A percentile compares a stretch with the other conserved stretches of the same genome.
These are phyloP conservation scores for Musa schizocarpa DNA, from an alignment of 176 grass and related monocot genomes.

Conservation along the genomic window DNA sequence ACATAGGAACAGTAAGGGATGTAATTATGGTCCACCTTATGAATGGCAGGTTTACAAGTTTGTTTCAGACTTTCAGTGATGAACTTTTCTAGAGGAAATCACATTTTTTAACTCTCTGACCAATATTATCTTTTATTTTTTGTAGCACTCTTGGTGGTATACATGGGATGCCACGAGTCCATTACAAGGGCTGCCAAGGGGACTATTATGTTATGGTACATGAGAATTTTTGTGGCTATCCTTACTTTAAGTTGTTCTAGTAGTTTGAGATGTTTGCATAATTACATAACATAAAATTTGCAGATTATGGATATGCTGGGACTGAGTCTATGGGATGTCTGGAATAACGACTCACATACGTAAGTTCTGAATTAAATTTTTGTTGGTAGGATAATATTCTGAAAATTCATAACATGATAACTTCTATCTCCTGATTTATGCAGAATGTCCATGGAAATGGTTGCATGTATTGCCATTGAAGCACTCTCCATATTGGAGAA, in stretches of 20 bases:
- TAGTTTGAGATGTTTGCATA: constrained; percentile 7
- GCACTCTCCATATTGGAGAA: constrained; percentile 95
- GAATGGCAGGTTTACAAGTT: constrained; percentile 96
- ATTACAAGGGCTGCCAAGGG: constrained; percentile 93
- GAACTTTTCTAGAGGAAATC: background rate
- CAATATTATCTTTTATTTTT: constrained; percentile 3
- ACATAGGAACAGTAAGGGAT: constrained; percentile 90
- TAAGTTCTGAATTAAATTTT: constrained; percentile 22
- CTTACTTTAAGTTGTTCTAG: background rate
- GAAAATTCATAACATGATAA: constrained; percentile 11
- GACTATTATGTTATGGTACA: constrained; percentile 95
- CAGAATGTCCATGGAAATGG: constrained; percentile 98
- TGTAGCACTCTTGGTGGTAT: constrained; percentile 63
- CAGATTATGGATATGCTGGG: constrained; percentile 99
- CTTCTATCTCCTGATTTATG: constrained; percentile 3
- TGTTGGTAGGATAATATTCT: background rate
- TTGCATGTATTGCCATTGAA: constrained; percentile 96
- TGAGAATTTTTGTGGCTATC: constrained; percentile 15
- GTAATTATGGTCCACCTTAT: constrained; percentile 72
- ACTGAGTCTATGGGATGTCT: constrained; percentile 93
- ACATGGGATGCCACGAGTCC: constrained; percentile 86
- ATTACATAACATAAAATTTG: constrained; percentile 20
- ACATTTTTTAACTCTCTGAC: background rate
- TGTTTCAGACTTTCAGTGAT: constrained; percentile 29
- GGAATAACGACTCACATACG: constrained; percentile 79